phyloP scores from a whole-genome alignment of 2,329 filamentous ascomycete genomes.

The Xylaria sp. region DNA sequence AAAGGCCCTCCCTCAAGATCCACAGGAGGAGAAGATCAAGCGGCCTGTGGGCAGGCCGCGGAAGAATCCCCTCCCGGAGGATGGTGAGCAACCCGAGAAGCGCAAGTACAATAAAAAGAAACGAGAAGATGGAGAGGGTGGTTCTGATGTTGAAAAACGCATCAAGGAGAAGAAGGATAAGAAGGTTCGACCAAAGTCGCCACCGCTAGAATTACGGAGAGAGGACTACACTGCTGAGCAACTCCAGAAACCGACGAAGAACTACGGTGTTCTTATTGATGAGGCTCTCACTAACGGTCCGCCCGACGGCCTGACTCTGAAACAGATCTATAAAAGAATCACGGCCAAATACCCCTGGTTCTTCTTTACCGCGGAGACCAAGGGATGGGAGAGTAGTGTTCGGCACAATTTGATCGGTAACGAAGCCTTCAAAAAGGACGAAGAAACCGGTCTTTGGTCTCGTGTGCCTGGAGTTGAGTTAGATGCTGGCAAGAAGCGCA shows the following conservation, averaged over 20 bases:
- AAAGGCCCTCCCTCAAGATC: constrained; percentile 45
- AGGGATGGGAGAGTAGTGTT: constrained; percentile 63
- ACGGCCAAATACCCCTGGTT: constrained; percentile 55
- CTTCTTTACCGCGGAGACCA: constrained; percentile 55
- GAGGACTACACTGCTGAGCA: constrained; percentile 54
- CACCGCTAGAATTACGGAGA: constrained; percentile 50
- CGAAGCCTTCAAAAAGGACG: constrained; percentile 55
- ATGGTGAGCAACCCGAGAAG: constrained; percentile 55
- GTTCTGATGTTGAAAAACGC: constrained; percentile 51
- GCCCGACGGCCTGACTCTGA: constrained; percentile 50
- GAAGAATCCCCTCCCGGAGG: constrained; percentile 57
- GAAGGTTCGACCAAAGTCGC: constrained; percentile 55
- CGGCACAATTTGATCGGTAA: constrained; percentile 59
- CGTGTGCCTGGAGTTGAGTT: constrained; percentile 54
- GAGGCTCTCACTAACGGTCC: constrained; percentile 52
- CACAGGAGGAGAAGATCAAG: constrained; percentile 49
- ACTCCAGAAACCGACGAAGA: constrained; percentile 57
- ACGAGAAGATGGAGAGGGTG: constrained; percentile 52
- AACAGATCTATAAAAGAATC: constrained; percentile 60
- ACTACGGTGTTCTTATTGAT: constrained; percentile 56
- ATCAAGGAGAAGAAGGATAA: constrained; percentile 56
- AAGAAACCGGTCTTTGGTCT: constrained; percentile 51
- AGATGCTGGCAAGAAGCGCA: constrained; percentile 57
- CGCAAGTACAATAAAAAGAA: constrained; percentile 62
- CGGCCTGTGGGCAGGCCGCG: constrained; percentile 60